Conservation (phyloP, 2,329 filamentous ascomycete species). For the Colletotrichum costaricense region DNA sequence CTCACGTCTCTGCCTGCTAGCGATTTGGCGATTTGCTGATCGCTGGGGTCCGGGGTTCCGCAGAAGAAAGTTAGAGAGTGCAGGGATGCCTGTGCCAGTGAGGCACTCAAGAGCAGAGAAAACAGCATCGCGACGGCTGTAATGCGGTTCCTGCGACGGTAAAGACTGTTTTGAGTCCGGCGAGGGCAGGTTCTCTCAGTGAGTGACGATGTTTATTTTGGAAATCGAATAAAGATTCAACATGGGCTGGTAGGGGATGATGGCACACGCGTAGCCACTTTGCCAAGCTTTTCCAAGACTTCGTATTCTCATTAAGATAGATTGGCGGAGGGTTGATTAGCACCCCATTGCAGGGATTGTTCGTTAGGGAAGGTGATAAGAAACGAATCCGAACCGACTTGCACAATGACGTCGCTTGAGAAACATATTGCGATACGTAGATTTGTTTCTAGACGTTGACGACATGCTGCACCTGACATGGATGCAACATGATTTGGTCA, state of each 20-base stretch:
- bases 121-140: neutral
- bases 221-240: too few relatives aligned
- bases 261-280: neutral
- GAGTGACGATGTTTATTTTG: too few relatives aligned
- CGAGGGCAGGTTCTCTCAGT: neutral
- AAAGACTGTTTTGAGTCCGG: neutral
- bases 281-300: neutral
- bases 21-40: neutral
- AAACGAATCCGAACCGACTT: neutral
- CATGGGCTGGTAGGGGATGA: too few relatives aligned
- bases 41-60: neutral
- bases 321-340: neutral
- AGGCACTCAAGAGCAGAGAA: neutral
- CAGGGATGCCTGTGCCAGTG: neutral
- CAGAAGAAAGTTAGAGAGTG: neutral
- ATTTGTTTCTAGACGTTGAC: neutral
- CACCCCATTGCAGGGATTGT: neutral
- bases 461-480: neutral
- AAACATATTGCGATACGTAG: neutral
- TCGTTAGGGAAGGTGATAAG: neutral
- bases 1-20: neutral
- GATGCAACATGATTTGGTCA: accelerated
- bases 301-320: neutral
- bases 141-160: neutral
- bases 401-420: too few relatives aligned